Evolutionary conservation across 129 eudicot genomes (phyloP).

Genomic region (Daucus carota): DNA sequence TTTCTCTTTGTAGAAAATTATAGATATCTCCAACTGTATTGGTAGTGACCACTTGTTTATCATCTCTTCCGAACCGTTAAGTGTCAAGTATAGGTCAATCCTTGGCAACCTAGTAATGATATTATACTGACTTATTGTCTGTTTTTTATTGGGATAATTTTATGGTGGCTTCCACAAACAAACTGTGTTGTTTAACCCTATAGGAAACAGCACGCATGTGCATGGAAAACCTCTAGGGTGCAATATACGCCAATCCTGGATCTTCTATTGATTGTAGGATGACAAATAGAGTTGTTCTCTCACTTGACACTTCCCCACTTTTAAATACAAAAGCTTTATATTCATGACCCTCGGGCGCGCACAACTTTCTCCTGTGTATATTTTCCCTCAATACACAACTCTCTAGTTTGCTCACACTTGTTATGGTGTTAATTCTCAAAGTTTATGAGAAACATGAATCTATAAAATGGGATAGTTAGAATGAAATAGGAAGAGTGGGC

Average conservation of each 20-base stretch:
- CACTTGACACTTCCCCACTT: not conserved
- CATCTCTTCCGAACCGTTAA: not conserved
- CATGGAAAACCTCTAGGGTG: not conserved
- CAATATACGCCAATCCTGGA: not conserved
- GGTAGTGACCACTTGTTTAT: not conserved
- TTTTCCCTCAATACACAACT: not conserved
- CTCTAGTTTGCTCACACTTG: not conserved
- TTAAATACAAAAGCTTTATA: not conserved
- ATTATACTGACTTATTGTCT: not conserved
- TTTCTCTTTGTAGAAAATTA: not conserved
- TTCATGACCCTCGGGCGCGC: not conserved
- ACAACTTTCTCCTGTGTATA: not conserved
- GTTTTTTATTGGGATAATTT: not conserved
- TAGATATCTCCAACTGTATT: not conserved
- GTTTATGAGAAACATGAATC: too few species aligned
- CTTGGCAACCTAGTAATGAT: not conserved
- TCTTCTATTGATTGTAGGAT: not conserved
- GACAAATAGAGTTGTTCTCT: not conserved
- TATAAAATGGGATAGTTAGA: too few species aligned
- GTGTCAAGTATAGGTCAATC: not conserved
- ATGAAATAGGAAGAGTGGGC: too few species aligned
- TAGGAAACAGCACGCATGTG: not conserved
- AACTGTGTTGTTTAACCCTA: not conserved
- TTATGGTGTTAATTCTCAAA: not conserved
- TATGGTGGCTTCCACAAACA: not conserved